Evolutionary conservation across 805 yeast genomes (phyloP), one percentile per base, ranked within the genome.

Genomic region (Vanderwaltozyma polyspora): DNA sequence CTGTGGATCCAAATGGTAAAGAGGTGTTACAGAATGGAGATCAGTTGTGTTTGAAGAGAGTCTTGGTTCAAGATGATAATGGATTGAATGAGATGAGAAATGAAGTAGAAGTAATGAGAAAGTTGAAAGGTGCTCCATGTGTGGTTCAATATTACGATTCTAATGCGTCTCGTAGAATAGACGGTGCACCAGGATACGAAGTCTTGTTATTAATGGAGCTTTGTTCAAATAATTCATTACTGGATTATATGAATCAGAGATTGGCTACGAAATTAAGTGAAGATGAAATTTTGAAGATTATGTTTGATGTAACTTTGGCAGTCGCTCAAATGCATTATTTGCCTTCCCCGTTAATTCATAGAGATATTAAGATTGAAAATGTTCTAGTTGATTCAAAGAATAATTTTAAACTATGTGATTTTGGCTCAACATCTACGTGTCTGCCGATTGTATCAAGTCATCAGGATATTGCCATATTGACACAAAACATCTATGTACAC

Each of bases 311-410:
- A 18, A 68, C 83, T 3, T 60, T 72, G 40, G 97, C 89, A 2
- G 68, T 91, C 14, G 76, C 81, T 31, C 78, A 76, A 46, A 85
- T 91, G 95, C 98, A 89, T 60, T 68, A 70, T 34, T 51, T 74
- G 36, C 54, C 62, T 13, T 66, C 64, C n/a, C 77, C 82, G 28
- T 63, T 89, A 51, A 78, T 89, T 36, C 98, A 89, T 58, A 68
- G 97, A 30, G 97, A 91, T 61, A 75, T 89, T 44, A 91, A 91
- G 62, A 86, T 91, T 43, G 97, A 89, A 54, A 91, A 89, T 57
- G 95, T 89, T 14, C 65, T 89, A 38, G 82, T 91, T 25, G 86
- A 83, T 54, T 62, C 70, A 3, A 55, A 68, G 3, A 74, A 77
- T 39, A 67, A 69, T 44, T 91, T 80, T 62, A 87, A 86, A 54